These are phyloP conservation scores for Sugiyamaella mastotermitis DNA, from an alignment of 805 yeast species.

Conservation along the genomic window DNA sequence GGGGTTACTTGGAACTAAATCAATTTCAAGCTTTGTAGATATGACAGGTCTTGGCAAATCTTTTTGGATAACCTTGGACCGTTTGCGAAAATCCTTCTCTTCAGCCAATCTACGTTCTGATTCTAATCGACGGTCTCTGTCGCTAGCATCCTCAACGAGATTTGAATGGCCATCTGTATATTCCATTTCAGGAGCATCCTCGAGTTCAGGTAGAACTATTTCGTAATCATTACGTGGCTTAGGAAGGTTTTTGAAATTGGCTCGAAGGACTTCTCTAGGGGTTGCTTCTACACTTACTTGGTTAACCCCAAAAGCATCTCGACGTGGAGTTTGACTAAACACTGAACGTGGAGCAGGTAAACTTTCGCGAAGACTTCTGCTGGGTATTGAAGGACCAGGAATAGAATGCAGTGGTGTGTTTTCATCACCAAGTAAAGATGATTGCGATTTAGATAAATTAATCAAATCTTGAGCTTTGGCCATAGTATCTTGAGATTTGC, in stretches of 20 bases:
- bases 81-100: slow-evolving; percentile 23
- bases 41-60: slow-evolving; percentile 32
- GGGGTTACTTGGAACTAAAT: slow-evolving; percentile 7
- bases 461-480: slow-evolving; percentile 34
- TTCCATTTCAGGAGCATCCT: slow-evolving; percentile 12
- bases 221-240: slow-evolving; percentile 35
- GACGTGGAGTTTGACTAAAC: slow-evolving; percentile 13
- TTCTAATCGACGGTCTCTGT: slow-evolving; percentile 24
- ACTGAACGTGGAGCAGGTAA: slow-evolving; percentile 5
- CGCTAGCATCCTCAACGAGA: slow-evolving; percentile 26
- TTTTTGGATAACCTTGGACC: slow-evolving; percentile 44
- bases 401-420: slow-evolving; percentile 16
- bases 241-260: slow-evolving; percentile 28
- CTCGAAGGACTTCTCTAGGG: slow-evolving; percentile 16
- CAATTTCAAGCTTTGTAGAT: background rate
- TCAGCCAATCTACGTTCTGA: slow-evolving; percentile 17
- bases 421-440: slow-evolving; percentile 32
- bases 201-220: slow-evolving; percentile 32
- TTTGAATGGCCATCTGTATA: slow-evolving; percentile 10
- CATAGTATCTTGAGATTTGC: no score
- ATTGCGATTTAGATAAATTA: slow-evolving; percentile 29
- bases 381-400: slow-evolving; percentile 1
- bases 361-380: background rate
- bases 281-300: slow-evolving; percentile 14
- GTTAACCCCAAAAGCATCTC: slow-evolving; percentile 21